A percentile compares a stretch with the other conserved stretches of the same genome.
Evolutionary conservation across 805 yeast species (phyloP).

Genomic region (Lipomyces japonicus): DNA sequence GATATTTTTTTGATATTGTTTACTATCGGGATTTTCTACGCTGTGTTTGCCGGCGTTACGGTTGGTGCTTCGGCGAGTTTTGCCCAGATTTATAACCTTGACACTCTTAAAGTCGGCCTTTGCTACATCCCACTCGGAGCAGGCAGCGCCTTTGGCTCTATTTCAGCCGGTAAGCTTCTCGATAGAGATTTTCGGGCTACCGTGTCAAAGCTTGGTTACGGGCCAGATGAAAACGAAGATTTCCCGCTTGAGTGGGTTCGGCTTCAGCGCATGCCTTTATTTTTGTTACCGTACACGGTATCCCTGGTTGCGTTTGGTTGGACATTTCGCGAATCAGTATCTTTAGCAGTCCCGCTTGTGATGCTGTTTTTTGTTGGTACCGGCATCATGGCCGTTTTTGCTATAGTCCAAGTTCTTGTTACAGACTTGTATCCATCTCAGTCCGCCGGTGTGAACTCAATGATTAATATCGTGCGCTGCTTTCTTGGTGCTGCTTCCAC

Average conservation of each 20-base stretch:
- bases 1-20: slow-evolving; percentile 5
- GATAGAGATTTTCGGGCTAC: slow-evolving; percentile 16
- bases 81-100: slow-evolving; percentile 48
- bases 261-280: background rate
- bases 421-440: slow-evolving; percentile 68
- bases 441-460: slow-evolving; percentile 70
- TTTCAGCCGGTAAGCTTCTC: slow-evolving; percentile 54
- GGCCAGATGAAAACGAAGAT: background rate
- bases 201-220: slow-evolving; percentile 1
- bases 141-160: slow-evolving; percentile 59
- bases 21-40: slow-evolving; percentile 1
- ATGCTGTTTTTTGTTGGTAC: slow-evolving; percentile 54
- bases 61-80: slow-evolving; percentile 49
- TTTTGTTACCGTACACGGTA: slow-evolving; percentile 28
- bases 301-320: slow-evolving; percentile 55
- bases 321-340: slow-evolving; percentile 53
- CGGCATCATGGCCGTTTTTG: slow-evolving; percentile 47
- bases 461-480: slow-evolving; percentile 69
- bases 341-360: slow-evolving; percentile 50
- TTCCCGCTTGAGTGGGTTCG: slow-evolving; percentile 5
- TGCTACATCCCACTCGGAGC: slow-evolving; percentile 75
- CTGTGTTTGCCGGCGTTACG: background rate
- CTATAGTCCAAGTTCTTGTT: slow-evolving; percentile 57
- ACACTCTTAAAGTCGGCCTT: slow-evolving; percentile 58
- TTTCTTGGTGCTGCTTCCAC: slow-evolving; percentile 62